These are phyloP conservation scores for Pleurotus tuber-regium DNA, from an alignment of 768 basidiomycete species.

Conservation along the genomic window DNA sequence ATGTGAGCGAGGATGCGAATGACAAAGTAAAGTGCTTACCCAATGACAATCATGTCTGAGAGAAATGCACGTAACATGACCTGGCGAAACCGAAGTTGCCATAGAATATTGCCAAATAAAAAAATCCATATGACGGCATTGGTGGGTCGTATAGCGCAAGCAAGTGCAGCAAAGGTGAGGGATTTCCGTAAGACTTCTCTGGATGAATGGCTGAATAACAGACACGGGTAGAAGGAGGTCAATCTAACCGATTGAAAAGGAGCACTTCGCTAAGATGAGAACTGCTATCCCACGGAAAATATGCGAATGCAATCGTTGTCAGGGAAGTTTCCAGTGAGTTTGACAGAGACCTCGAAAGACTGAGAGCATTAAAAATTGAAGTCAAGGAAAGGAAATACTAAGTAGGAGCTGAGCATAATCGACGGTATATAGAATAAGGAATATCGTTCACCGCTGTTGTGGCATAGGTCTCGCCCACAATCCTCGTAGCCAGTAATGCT, in stretches of 20 bases:
- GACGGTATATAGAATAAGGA: constrained; percentile 15
- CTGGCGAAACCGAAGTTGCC: constrained; percentile 41
- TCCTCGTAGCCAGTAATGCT: constrained; percentile 52
- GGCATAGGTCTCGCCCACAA: constrained; percentile 58
- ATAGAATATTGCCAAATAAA: constrained; percentile 57
- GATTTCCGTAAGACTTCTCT: constrained; percentile 21
- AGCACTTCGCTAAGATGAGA: constrained; percentile 32
- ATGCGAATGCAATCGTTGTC: constrained; percentile 70
- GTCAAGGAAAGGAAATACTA: constrained; percentile 80
- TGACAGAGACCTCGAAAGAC: constrained; percentile 84
- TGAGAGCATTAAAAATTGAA: constrained; percentile 84
- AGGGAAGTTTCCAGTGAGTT: constrained; percentile 92
- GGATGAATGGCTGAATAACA: not conserved
- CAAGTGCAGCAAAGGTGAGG: constrained; percentile 65
- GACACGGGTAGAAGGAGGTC: not conserved
- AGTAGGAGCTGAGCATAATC: not conserved
- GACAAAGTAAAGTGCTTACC: constrained; percentile 35
- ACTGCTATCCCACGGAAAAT: constrained; percentile 70
- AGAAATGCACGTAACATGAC: constrained; percentile 30
- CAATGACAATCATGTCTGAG: constrained; percentile 36
- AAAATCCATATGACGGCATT: constrained; percentile 85
- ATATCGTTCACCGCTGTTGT: constrained; percentile 68
- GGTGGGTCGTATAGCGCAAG: constrained; percentile 85
- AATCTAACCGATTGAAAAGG: constrained; percentile 36
- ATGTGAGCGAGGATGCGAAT: not conserved